Percentiles rank a stretch among this genome's conserved stretches.
These are phyloP conservation scores for Karstenula rhodostoma DNA, from an alignment of 2,329 filamentous ascomycete species.

Conservation along the genomic window DNA sequence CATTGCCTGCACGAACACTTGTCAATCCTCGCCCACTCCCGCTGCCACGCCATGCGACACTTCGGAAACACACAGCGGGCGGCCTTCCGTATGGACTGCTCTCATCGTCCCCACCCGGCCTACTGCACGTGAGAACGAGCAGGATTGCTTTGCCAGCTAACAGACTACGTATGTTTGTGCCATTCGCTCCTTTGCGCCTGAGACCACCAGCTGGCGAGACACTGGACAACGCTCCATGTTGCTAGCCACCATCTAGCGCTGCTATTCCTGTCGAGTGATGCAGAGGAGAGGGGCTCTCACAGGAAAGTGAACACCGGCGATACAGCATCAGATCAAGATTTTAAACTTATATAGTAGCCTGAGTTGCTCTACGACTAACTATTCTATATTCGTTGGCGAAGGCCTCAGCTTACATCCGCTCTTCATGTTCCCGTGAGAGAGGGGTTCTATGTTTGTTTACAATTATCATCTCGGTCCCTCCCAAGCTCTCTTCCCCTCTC, in stretches of 20 bases:
- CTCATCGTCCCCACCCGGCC: slow-evolving; percentile 11
- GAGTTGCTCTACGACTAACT: too few species aligned
- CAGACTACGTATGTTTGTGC: slow-evolving; percentile 15
- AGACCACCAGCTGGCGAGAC: slow-evolving; percentile 28
- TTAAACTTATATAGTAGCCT: too few species aligned
- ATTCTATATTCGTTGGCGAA: too few species aligned
- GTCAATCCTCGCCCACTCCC: slow-evolving; percentile 34
- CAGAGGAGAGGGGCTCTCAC: slow-evolving; percentile 2
- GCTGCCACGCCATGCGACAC: slow-evolving; percentile 24
- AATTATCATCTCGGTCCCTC: neutral
- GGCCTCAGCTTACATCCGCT: too few species aligned
- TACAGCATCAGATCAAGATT: too few species aligned
- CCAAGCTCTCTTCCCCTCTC: neutral
- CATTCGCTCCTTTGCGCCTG: slow-evolving; percentile 31
- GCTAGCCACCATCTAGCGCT: slow-evolving; percentile 24
- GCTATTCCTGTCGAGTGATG: neutral
- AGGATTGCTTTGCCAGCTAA: slow-evolving; percentile 22
- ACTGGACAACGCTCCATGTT: slow-evolving; percentile 11
- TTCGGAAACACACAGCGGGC: slow-evolving; percentile 7
- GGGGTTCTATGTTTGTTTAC: slow-evolving; percentile 6
- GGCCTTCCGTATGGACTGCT: slow-evolving; percentile 1
- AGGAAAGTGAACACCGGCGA: too few species aligned
- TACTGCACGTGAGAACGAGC: slow-evolving; percentile 20
- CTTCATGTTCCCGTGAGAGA: too few species aligned
- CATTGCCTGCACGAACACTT: slow-evolving; percentile 37